These are phyloP conservation scores for Acacia acuminata DNA, from an alignment of 306 rosid genomes.

Conservation along the genomic window DNA sequence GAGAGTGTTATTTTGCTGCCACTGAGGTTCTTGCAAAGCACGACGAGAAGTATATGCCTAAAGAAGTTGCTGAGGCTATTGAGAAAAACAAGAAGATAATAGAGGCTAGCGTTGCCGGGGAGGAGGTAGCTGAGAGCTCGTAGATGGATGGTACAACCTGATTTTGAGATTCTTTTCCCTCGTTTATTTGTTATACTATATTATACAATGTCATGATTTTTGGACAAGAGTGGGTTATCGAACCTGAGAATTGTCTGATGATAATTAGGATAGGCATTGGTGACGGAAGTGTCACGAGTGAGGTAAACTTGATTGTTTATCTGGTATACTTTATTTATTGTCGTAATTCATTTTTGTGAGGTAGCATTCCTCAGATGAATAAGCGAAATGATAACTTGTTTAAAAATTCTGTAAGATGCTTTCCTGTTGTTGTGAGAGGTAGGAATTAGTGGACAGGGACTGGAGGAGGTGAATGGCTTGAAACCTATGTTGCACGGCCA, in stretches of 20 bases:
- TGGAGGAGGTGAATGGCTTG: background rate
- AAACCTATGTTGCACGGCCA: background rate
- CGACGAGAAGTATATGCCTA: constrained; percentile 93
- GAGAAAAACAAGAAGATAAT: constrained; percentile 89
- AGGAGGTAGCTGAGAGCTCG: constrained; percentile 29
- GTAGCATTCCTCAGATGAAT: constrained; percentile 9
- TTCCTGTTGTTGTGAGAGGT: background rate
- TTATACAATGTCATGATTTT: background rate
- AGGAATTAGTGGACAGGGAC: background rate
- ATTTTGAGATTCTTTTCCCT: background rate
- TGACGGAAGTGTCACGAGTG: constrained; percentile 2
- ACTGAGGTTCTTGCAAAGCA: constrained; percentile 91
- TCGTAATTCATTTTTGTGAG: constrained; percentile 32
- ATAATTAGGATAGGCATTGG: constrained; percentile 38
- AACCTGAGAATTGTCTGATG: constrained; percentile 21
- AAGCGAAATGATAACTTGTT: constrained; percentile 4
- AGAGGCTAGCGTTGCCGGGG: constrained; percentile 36
- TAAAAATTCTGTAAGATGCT: background rate
- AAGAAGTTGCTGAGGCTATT: constrained; percentile 78
- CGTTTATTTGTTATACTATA: background rate
- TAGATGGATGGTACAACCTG: constrained; percentile 25
- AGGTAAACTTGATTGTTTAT: constrained; percentile 31
- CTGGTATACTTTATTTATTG: constrained; percentile 28
- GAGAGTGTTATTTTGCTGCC: constrained; percentile 73
- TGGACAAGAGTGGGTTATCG: constrained; percentile 11